These are phyloP conservation scores for Protea cynaroides DNA, from an alignment of 164 flowering plant species.

Conservation along the genomic window DNA sequence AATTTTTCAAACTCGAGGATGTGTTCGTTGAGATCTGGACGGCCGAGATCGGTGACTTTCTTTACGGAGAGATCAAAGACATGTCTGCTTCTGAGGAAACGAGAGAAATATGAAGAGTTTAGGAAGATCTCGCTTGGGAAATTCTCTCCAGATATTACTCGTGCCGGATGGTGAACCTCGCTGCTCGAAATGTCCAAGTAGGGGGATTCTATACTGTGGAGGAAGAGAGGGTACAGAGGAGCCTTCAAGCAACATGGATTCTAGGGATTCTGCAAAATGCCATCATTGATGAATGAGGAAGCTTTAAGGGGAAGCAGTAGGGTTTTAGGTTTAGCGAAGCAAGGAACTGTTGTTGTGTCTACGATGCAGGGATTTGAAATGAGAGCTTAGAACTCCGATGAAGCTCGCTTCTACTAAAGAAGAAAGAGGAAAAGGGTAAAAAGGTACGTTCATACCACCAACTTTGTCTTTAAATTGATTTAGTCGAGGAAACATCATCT, in stretches of 20 bases:
- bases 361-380: too few relatives aligned
- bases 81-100: slow-evolving; percentile 19
- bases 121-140: slow-evolving; percentile 19
- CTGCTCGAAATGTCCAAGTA: slow-evolving; percentile 1
- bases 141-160: slow-evolving; percentile 19
- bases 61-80: slow-evolving; percentile 16
- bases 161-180: slow-evolving; percentile 18
- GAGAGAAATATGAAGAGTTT: slow-evolving; percentile 14
- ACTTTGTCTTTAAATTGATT: too few relatives aligned
- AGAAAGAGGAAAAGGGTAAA: too few relatives aligned
- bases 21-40: slow-evolving; percentile 22
- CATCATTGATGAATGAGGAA: slow-evolving; percentile 16
- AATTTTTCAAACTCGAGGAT: slow-evolving; percentile 18
- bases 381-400: too few relatives aligned
- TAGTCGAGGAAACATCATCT: too few relatives aligned
- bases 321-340: too few relatives aligned
- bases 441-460: too few relatives aligned
- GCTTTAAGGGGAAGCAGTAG: too few relatives aligned
- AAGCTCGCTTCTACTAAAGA: too few relatives aligned
- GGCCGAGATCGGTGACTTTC: slow-evolving; percentile 15
- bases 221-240: slow-evolving; percentile 11
- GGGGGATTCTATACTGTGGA: background rate
- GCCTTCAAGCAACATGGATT: slow-evolving; percentile 2
- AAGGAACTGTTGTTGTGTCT: too few relatives aligned
- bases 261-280: slow-evolving; percentile 9